Conservation (phyloP, 2,329 filamentous ascomycete species). For the Phoma sp. region DNA sequence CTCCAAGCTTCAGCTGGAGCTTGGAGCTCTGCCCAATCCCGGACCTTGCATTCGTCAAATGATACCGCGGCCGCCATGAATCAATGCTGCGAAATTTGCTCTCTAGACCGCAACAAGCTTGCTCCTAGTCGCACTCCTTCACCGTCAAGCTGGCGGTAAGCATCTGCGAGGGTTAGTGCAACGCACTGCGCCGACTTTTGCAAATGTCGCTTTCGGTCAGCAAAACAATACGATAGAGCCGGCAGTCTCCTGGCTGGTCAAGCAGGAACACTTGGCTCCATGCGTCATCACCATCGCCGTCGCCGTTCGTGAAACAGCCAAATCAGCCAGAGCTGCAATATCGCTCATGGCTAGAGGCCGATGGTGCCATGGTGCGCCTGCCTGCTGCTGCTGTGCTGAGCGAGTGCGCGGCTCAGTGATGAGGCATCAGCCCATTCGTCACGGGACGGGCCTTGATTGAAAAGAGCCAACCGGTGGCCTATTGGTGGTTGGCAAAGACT, state of each 20-base stretch:
- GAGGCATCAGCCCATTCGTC: constrained; percentile 15
- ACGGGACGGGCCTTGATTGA: constrained; percentile 9
- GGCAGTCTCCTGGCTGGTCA: neutral
- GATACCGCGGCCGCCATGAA: constrained; percentile 20
- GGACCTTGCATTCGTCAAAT: constrained; percentile 18
- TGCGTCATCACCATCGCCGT: neutral
- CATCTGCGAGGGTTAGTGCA: constrained; percentile 14
- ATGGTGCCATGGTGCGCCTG: neutral
- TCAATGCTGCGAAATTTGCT: constrained; percentile 21
- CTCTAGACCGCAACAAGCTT: constrained; percentile 18
- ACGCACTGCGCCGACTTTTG: constrained; percentile 15
- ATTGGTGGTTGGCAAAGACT: constrained; percentile 13
- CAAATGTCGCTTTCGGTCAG: constrained; percentile 1
- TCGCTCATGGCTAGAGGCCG: neutral
- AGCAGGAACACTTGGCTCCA: neutral
- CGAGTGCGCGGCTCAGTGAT: constrained; percentile 3
- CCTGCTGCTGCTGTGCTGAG: constrained; percentile 6
- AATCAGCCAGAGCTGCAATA: neutral
- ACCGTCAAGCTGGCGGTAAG: constrained; percentile 14
- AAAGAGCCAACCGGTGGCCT: constrained; percentile 11
- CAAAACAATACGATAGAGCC: constrained; percentile 1
- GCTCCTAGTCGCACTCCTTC: constrained; percentile 14
- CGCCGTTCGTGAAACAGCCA: too few species aligned
- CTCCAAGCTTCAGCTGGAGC: constrained; percentile 17
- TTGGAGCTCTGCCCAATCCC: constrained; percentile 17